These are phyloP conservation scores for Suillus hirtellus DNA, from an alignment of 768 basidiomycete genomes.

Conservation along the genomic window DNA sequence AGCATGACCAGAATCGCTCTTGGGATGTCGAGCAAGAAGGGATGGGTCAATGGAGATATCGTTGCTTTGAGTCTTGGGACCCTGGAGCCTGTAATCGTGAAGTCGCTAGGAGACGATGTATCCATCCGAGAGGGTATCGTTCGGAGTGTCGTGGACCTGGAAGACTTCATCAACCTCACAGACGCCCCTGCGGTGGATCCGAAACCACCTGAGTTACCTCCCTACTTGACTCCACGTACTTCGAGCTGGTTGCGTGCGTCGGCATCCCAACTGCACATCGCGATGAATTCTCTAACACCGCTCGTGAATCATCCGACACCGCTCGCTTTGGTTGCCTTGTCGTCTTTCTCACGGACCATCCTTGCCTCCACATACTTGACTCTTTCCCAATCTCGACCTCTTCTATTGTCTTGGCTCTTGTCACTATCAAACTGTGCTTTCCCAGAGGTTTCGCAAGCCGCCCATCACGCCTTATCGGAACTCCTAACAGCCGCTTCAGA, in stretches of 20 bases:
- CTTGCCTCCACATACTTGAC: slow-evolving; percentile 59
- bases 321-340: slow-evolving; percentile 59
- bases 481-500: slow-evolving; percentile 45
- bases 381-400: slow-evolving; percentile 64
- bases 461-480: slow-evolving; percentile 46
- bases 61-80: slow-evolving; percentile 59
- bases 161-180: slow-evolving; percentile 53
- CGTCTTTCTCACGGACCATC: slow-evolving; percentile 53
- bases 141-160: slow-evolving; percentile 54
- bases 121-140: slow-evolving; percentile 65
- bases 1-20: slow-evolving; percentile 71
- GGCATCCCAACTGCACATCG: slow-evolving; percentile 79
- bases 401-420: slow-evolving; percentile 72
- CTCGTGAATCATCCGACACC: slow-evolving; percentile 73
- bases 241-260: slow-evolving; percentile 81
- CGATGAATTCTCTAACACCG: slow-evolving; percentile 73
- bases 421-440: slow-evolving; percentile 65
- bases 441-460: slow-evolving; percentile 49
- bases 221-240: slow-evolving; percentile 58
- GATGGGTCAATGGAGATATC: slow-evolving; percentile 72
- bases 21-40: slow-evolving; percentile 51
- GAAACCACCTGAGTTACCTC: slow-evolving; percentile 30
- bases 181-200: slow-evolving; percentile 15
- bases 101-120: slow-evolving; percentile 65
- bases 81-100: slow-evolving; percentile 54